Evolutionary conservation across 352 stramenopile species (phyloP), one percentile per base, ranked within the genome.

Genomic region (Pythium rhizo-oryzae): DNA sequence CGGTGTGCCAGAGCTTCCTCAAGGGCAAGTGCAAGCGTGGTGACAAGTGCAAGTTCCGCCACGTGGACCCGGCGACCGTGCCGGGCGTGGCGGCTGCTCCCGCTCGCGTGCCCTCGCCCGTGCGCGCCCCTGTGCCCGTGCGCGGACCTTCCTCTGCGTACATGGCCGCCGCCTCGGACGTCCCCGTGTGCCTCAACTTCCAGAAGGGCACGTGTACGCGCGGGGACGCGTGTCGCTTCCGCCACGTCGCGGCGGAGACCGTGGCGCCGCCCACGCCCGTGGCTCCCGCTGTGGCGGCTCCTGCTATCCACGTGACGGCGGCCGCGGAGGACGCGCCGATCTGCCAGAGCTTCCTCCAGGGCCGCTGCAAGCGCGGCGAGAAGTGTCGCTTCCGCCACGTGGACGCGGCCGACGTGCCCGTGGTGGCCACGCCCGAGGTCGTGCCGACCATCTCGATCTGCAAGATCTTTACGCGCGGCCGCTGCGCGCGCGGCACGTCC

Each of bases 11-110:
- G 35, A 77, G 67, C 23, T 80, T 73, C 30, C 67, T 77, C 35
- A 76, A 79, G 51, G 75, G 75, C 35, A 81, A 79, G 39, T 81
- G 75, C 53, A 79, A 78, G 57, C 75, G 75, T 30, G 75, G 71
- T 11, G 68, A 72, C 21, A 60, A 67, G 39, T 81, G 74, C 44
- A 66, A 64, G 12, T 81, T 77, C 67, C 61, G 59, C 13, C 74
- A 80, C 49, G 54, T 51, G 1, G 58, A 65, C 11, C 4, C 33
- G n/a, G 28, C 30, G 30, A 21, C 30, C 8, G 25, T 24, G 51
- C 4, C 24, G 5, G 0, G 12, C 8, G 25, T 24, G 51, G 19
- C 24, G 5, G 0, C 28, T 47, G 18, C 59, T 5, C 25, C 25
- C 35, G 54, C 30, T 18, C 58, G 28, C 19, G 60, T 53, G n/a